Evolutionary conservation across 1,284 basidiomycete genomes (phyloP), one percentile per base, ranked within the genome.

Genomic region (Pyrrhoderma noxium): DNA sequence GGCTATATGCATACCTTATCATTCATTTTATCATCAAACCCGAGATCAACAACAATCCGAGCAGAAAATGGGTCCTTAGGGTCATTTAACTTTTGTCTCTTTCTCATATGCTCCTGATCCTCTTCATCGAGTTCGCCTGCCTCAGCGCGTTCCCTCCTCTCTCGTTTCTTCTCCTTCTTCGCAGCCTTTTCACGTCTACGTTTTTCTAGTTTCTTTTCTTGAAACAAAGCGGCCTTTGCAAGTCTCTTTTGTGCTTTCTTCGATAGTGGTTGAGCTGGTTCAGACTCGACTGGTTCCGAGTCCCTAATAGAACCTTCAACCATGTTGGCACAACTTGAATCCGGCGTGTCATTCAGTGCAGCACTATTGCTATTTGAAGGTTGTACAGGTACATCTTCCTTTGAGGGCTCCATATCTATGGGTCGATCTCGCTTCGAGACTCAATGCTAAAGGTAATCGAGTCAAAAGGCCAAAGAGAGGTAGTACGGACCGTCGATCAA

Each of bases 1-100:
- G 11, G 5, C 25, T 3, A 21, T 52, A 31, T 31, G 70, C 83
- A 60, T 64, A 93, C 94, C 73, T 93, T 93, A 51, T 93, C 92
- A 45, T 71, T 81, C 96, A 99, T 99, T 67, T 87, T 75, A 44
- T 93, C 82, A 65, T 99, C 96, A 64, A 99, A 99, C 2, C 85
- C 92, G 5, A 96, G 74, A 69, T 99, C 96, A 23, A 99, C 70
- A 18, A 96, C 80, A 1, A 99, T 76, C 34, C 77, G 79, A 8
- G 89, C 90, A 14, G 76, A 74, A 62, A 92, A 93, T 22, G 64
- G 74, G 51, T 58, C 66, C 70, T 59, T 61, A 46, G 64, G 64
- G 7, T 65, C 72, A 23, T 65, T 63, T 38, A 53, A 47, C 58
- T 62, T 62, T 47, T 61, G 60, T 57, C 73, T 72, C 66, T 80